These are phyloP conservation scores for Xenosphaeropsis pyriputrescens DNA, from an alignment of 2,329 filamentous ascomycete species.

Conservation along the genomic window DNA sequence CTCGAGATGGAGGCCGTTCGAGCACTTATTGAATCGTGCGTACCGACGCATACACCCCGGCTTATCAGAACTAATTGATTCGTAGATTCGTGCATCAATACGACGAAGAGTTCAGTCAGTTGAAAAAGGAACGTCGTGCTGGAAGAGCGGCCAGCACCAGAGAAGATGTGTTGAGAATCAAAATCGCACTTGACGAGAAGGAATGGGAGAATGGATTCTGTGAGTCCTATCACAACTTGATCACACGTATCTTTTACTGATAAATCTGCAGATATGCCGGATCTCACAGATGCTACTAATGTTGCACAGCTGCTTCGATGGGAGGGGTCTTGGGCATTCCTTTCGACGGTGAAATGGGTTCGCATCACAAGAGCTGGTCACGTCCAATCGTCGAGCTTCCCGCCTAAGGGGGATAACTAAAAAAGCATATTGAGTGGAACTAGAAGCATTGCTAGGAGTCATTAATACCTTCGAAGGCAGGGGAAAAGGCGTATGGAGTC, in stretches of 20 bases:
- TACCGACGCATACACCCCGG: constrained; percentile 17
- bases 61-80: constrained; percentile 2
- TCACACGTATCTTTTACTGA: constrained; percentile 4
- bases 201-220: constrained; percentile 78
- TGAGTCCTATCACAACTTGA: constrained; percentile 23
- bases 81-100: constrained; percentile 49
- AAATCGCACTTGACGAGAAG: constrained; percentile 54
- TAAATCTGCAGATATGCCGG: constrained; percentile 45
- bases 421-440: too few species aligned
- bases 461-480: too few species aligned
- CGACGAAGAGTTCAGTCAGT: constrained; percentile 51
- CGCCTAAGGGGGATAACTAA: constrained; percentile 38
- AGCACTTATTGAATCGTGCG: constrained; percentile 44
- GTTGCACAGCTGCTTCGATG: constrained; percentile 53
- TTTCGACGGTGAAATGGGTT: constrained; percentile 64
- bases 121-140: constrained; percentile 57
- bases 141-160: constrained; percentile 65
- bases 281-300: constrained; percentile 55
- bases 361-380: constrained; percentile 53
- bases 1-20: constrained; percentile 43
- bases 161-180: constrained; percentile 64
- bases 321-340: constrained; percentile 73
- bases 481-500: too few species aligned
- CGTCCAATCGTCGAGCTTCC: constrained; percentile 60
- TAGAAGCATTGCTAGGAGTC: too few species aligned